These are phyloP conservation scores for Pseudocercospora cruenta DNA, from an alignment of 2,329 filamentous ascomycete species.

Conservation along the genomic window DNA sequence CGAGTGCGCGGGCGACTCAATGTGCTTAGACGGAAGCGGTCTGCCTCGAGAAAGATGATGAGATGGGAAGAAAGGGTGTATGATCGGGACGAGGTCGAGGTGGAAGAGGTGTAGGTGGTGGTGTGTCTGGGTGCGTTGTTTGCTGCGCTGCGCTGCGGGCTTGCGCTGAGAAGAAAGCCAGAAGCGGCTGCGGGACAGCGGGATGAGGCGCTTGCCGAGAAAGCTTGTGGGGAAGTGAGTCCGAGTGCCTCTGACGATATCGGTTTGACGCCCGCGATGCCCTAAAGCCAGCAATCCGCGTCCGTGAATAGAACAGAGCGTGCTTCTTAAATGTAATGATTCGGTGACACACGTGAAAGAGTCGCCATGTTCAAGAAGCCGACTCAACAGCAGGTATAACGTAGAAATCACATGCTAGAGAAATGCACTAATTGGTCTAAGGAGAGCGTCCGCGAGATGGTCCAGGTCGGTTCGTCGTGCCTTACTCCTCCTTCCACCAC, in stretches of 20 bases:
- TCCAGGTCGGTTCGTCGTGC: slow-evolving; percentile 88
- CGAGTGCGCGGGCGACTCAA: neutral
- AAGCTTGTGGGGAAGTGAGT: neutral
- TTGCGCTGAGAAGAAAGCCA: no score
- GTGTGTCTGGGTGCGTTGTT: neutral
- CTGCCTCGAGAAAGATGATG: neutral
- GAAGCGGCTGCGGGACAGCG: neutral
- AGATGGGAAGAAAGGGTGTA: neutral
- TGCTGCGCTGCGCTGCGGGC: slow-evolving; percentile 6
- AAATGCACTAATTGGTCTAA: neutral
- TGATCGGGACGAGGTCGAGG: neutral
- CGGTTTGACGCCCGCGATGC: no score
- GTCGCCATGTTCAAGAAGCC: slow-evolving; percentile 50
- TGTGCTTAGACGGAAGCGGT: neutral
- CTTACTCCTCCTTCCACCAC: slow-evolving; percentile 25
- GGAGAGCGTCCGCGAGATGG: slow-evolving; percentile 77
- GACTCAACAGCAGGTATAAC: slow-evolving; percentile 44
- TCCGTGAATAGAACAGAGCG: neutral
- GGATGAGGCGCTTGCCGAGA: neutral
- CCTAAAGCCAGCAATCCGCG: neutral
- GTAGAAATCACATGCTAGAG: neutral
- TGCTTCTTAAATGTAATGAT: neutral
- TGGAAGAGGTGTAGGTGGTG: neutral
- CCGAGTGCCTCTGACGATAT: neutral
- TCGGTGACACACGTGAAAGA: neutral